phyloP scores from a whole-genome alignment of 192 early-diverging fungal species.

The Linnemannia elongata region DNA sequence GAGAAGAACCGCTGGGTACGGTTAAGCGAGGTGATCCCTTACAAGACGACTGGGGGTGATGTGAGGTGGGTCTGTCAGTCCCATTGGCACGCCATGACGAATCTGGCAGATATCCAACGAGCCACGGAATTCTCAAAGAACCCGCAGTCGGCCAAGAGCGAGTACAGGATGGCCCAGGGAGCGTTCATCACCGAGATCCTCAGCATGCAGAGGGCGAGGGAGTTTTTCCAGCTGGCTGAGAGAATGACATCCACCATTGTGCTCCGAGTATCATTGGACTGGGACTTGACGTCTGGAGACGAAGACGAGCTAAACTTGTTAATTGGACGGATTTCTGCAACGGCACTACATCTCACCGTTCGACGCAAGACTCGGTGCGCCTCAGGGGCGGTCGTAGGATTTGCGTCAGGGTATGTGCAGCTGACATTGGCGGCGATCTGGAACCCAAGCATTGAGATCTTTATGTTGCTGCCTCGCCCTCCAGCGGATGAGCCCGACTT shows the following conservation, averaged over 20 bases:
- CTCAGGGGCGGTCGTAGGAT: background rate
- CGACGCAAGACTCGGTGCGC: conserved; percentile 6
- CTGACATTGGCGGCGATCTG: conserved; percentile 3
- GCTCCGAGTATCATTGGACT: conserved; percentile 26
- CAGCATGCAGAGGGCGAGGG: conserved; percentile 10
- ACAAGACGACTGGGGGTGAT: conserved; percentile 7
- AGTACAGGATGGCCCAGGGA: conserved; percentile 20
- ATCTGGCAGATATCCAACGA: background rate
- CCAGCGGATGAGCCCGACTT: background rate
- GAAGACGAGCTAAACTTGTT: conserved; percentile 14
- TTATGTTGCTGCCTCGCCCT: background rate
- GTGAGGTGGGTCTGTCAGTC: conserved; percentile 25
- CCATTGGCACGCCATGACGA: conserved; percentile 22
- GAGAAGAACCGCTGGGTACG: conserved; percentile 7
- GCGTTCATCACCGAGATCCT: conserved; percentile 22
- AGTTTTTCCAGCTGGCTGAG: conserved; percentile 27
- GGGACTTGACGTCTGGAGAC: conserved; percentile 35
- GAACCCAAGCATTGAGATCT: background rate
- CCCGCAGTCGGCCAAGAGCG: conserved; percentile 6
- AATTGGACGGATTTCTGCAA: background rate
- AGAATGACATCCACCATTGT: conserved; percentile 13
- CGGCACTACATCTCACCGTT: conserved; percentile 1
- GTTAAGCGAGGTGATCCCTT: conserved; percentile 1
- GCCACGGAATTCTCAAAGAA: conserved; percentile 19
- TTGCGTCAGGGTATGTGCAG: conserved; percentile 1